These are phyloP conservation scores for Rubia tinctorum DNA, from an alignment of 305 asterid genomes.

Conservation along the genomic window DNA sequence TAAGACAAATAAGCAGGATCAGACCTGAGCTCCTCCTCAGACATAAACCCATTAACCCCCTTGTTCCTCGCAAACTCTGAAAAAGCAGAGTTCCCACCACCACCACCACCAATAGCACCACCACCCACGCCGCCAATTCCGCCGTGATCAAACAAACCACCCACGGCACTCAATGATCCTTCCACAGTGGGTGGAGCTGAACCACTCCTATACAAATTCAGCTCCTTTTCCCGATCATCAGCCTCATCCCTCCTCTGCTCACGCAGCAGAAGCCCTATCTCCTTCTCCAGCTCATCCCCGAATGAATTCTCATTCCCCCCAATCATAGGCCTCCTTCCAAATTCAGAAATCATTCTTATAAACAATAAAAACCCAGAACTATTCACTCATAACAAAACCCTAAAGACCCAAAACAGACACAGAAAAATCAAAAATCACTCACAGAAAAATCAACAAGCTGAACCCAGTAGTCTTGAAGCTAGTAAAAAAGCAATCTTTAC, in stretches of 20 bases:
- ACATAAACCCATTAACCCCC: constrained; percentile 60
- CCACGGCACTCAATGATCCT: constrained; percentile 92
- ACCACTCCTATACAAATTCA: constrained; percentile 94
- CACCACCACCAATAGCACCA: constrained; percentile 28
- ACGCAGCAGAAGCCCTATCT: constrained; percentile 66
- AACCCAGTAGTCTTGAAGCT: constrained; percentile 23
- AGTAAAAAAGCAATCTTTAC: constrained; percentile 29
- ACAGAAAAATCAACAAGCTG: constrained; percentile 21
- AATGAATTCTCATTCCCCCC: constrained; percentile 72
- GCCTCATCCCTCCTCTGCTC: constrained; percentile 80
- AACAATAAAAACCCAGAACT: constrained; percentile 20
- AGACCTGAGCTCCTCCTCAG: constrained; percentile 98
- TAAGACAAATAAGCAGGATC: constrained; percentile 86
- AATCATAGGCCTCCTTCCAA: constrained; percentile 80
- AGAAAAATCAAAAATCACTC: constrained; percentile 20
- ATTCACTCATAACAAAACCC: constrained; percentile 30
- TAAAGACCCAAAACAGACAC: constrained; percentile 20
- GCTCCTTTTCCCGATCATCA: constrained; percentile 91
- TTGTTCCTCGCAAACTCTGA: constrained; percentile 61
- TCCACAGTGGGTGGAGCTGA: constrained; percentile 99
- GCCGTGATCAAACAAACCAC: constrained; percentile 76
- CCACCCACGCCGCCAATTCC: constrained; percentile 48
- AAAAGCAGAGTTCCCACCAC: constrained; percentile 34
- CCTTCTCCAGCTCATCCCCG: constrained; percentile 87
- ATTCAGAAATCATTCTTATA: constrained; percentile 73